phyloP scores from a whole-genome alignment of 2,329 filamentous ascomycete species.

The Penicillium sp. region DNA sequence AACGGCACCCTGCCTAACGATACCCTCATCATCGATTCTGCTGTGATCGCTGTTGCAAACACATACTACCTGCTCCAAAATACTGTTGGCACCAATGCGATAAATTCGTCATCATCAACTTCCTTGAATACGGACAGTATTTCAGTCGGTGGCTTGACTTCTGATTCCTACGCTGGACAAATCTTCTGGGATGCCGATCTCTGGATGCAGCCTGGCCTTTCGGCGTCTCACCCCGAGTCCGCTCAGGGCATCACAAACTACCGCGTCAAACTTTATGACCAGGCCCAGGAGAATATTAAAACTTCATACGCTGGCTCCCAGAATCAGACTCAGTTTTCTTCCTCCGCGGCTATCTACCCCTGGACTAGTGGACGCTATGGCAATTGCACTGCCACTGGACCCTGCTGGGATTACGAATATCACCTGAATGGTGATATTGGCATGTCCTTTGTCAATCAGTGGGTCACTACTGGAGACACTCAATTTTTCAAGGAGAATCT shows the following conservation, averaged over 20 bases:
- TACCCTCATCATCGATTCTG: constrained; percentile 55
- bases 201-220: constrained; percentile 68
- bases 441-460: constrained; percentile 62
- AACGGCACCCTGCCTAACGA: constrained; percentile 61
- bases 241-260: constrained; percentile 66
- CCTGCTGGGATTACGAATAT: constrained; percentile 72
- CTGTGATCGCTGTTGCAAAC: constrained; percentile 50
- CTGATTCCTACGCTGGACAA: constrained; percentile 66
- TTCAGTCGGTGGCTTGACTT: constrained; percentile 66
- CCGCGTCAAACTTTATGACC: constrained; percentile 57
- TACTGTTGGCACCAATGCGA: constrained; percentile 55
- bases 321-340: constrained; percentile 58
- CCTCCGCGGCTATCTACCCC: constrained; percentile 62
- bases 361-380: constrained; percentile 69
- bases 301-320: constrained; percentile 59
- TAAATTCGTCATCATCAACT: constrained; percentile 50
- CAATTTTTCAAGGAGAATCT: constrained; percentile 56
- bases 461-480: constrained; percentile 60
- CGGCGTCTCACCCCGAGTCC: constrained; percentile 62
- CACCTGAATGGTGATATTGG: constrained; percentile 71
- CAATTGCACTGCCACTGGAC: constrained; percentile 65
- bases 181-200: constrained; percentile 69
- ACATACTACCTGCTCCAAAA: constrained; percentile 51
- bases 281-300: constrained; percentile 62
- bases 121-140: constrained; percentile 63